phyloP scores from a whole-genome alignment of 805 yeast species.

The Candida golubevii region DNA sequence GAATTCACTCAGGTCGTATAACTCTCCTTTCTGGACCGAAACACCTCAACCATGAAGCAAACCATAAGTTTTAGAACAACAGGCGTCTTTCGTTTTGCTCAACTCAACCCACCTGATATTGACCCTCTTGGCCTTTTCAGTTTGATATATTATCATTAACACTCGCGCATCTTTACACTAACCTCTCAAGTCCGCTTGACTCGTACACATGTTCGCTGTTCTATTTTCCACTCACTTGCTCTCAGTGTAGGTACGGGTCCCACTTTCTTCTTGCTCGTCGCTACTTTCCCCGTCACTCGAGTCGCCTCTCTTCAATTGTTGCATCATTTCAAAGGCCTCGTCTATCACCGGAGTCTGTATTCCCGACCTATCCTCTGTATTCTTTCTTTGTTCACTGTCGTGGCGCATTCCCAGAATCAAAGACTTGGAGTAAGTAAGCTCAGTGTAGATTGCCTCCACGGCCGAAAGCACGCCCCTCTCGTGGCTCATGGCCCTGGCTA shows the following conservation, averaged over 20 bases:
- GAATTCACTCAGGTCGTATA: no score
- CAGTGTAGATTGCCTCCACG: slow-evolving; percentile 70
- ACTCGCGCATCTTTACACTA: no score
- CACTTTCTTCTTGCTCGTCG: not conserved
- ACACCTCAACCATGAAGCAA: no score
- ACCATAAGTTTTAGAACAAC: no score
- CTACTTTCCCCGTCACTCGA: not conserved
- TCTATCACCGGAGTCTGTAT: slow-evolving; percentile 24
- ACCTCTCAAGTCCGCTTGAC: no score
- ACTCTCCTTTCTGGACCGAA: no score
- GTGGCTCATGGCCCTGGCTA: slow-evolving; percentile 59
- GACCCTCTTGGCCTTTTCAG: no score
- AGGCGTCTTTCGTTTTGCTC: no score
- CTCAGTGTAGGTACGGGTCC: not conserved
- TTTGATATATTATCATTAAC: no score
- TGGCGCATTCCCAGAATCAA: slow-evolving; percentile 46
- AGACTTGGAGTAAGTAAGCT: slow-evolving; percentile 69
- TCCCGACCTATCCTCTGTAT: slow-evolving; percentile 22
- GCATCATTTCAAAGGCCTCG: slow-evolving; percentile 14
- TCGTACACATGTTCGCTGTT: no score
- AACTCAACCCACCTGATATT: no score
- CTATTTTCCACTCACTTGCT: no score
- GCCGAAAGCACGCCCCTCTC: slow-evolving; percentile 84
- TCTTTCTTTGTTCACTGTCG: slow-evolving; percentile 24
- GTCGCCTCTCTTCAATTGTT: slow-evolving; percentile 9